Base-by-base conservation (phyloP, 345 rosid species). In the Nephelium lappaceum region DNA sequence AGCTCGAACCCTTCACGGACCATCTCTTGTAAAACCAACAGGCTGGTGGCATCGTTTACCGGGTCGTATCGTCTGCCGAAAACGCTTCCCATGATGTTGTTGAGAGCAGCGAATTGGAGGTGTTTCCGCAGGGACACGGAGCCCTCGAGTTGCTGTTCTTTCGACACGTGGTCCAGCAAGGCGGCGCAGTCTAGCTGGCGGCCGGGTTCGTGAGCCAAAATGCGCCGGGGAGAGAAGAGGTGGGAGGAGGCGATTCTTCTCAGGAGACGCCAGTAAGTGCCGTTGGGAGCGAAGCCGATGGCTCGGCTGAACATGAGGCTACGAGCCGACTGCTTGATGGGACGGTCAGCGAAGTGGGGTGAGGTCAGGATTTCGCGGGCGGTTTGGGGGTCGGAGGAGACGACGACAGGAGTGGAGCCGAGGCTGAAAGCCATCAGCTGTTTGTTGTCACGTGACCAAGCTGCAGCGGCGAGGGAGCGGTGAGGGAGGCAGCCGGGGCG, bases 251-350 rank as follows among this genome's bases (percentile, higher is more conserved):
- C 95, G 27, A 95, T 90, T 23, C 84, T 87, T 71, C 98, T 81
- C 24, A 95, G 66, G 6, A 90, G 88, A 21, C 98, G 88, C 98
- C 98, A 95, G 85, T 95, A 91, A 4, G 89, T 73, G 0, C 98
- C 98, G 75, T 86, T 90, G 3, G 98, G 98, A 3, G 98, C 97
- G 49, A 95, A 95, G 41, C 98, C 98, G 36, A 95, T 95, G 78
- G 98, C 98, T 38, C 95, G 88, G 77, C 86, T 78, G 81, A 95
- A 95, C 97, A 95, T 89, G 67, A 95, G 89, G 63, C 90, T 84
- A 55, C 85, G 83, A 49, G 95, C 98, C 4, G 98, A 93, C 80
- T 82, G 92, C 83, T 93, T 95, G 77, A 95, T 71, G 8, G 98
- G 98, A 70, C 98, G 94, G 89, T 95, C 91, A 11, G 98, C 88